A percentile compares a stretch with the other conserved stretches of the same genome.
phyloP scores from a whole-genome alignment of 2,329 filamentous ascomycete genomes.

The Aspergillus sp. region DNA sequence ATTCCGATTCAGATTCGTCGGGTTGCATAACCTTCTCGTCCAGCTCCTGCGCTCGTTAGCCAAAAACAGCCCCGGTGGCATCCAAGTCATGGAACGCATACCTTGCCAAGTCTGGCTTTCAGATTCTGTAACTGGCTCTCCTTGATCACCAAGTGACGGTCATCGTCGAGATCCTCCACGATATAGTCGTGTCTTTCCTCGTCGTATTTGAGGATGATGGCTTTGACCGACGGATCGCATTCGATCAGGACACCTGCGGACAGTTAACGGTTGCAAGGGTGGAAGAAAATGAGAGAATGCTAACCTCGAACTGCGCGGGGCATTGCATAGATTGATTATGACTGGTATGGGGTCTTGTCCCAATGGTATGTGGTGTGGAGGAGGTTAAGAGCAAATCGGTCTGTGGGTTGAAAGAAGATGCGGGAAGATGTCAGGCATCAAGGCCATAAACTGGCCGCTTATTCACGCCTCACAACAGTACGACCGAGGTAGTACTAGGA shows the following conservation, averaged over 20 bases:
- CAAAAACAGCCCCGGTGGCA: not conserved
- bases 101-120: constrained; percentile 42
- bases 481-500: too few species aligned
- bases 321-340: constrained; percentile 24
- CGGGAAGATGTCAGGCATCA: not conserved
- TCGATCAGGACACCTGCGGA: constrained; percentile 45
- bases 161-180: constrained; percentile 48
- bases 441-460: constrained; percentile 1
- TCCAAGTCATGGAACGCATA: constrained; percentile 18
- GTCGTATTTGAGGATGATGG: constrained; percentile 50
- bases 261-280: not conserved
- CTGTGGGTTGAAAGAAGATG: not conserved
- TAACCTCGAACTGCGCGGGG: constrained; percentile 43
- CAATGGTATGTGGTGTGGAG: not conserved
- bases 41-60: constrained; percentile 38
- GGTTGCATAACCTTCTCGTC: constrained; percentile 48
- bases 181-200: constrained; percentile 48
- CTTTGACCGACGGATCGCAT: constrained; percentile 50
- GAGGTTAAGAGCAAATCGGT: not conserved
- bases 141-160: constrained; percentile 46
- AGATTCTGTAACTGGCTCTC: constrained; percentile 45
- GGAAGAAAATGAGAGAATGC: not conserved
- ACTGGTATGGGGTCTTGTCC: not conserved
- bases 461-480: too few species aligned
- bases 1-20: constrained; percentile 47